Evolutionary conservation across 176 grass and related monocot genomes (phyloP).

Genomic region (Microstegium vimineum): DNA sequence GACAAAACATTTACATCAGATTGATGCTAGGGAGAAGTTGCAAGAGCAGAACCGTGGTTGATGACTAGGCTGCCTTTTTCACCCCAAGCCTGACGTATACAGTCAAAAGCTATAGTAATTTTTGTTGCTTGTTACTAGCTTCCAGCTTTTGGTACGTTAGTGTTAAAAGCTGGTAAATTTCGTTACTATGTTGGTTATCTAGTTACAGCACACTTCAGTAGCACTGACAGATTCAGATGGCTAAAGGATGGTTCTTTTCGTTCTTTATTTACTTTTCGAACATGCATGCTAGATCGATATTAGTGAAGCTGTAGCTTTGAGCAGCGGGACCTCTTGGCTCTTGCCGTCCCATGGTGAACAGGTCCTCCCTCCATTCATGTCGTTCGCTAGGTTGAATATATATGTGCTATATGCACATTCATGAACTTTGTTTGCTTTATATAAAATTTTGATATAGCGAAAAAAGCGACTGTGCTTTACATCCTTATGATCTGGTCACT

Average conservation of each 20-base stretch:
- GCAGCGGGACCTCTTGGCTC: neutral
- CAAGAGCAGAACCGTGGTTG: conserved; percentile 5
- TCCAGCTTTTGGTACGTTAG: neutral
- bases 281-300: neutral
- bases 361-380: neutral
- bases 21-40: neutral
- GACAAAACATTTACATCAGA: neutral
- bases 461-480: conserved; percentile 6
- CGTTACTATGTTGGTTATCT: conserved; percentile 6
- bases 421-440: neutral
- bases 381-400: neutral
- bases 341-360: neutral
- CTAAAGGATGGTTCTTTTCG: neutral
- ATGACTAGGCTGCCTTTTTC: conserved; percentile 22
- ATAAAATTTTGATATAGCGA: neutral
- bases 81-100: neutral
- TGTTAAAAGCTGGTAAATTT: conserved; percentile 7
- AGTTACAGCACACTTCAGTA: conserved; percentile 17
- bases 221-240: neutral
- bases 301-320: neutral
- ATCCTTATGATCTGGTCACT: neutral
- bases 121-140: neutral
- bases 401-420: neutral
- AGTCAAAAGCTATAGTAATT: conserved; percentile 23
- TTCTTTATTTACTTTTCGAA: neutral